Percentiles rank a stretch among this genome's conserved stretches.
phyloP scores from a whole-genome alignment of 2,329 filamentous ascomycete species.

The Volutella citrinella region DNA sequence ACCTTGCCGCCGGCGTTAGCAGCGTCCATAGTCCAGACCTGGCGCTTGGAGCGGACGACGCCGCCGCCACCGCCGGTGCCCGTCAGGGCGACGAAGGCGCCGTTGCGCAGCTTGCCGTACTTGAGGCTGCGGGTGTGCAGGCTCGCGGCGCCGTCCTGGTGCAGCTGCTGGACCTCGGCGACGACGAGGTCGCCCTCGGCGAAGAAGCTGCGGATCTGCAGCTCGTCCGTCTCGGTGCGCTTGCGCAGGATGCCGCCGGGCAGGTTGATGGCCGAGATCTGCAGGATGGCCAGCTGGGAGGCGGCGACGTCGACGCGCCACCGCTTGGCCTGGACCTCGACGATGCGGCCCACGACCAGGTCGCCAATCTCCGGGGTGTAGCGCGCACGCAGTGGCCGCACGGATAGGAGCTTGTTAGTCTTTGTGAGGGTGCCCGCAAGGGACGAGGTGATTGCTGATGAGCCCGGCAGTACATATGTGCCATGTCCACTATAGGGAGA shows the following conservation, averaged over 20 bases:
- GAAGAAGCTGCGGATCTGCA: constrained; percentile 97
- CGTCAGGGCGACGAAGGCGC: constrained; percentile 78
- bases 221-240: constrained; percentile 90
- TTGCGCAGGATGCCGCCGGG: constrained; percentile 90
- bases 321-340: constrained; percentile 87
- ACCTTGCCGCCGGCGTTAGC: constrained; percentile 61
- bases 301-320: constrained; percentile 96
- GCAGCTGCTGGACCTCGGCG: constrained; percentile 89
- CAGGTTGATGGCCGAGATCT: constrained; percentile 87
- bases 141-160: constrained; percentile 79
- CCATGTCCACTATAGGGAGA: constrained; percentile 71
- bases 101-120: constrained; percentile 94
- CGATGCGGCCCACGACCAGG: constrained; percentile 87
- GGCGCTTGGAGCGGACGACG: constrained; percentile 78
- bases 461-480: constrained; percentile 67
- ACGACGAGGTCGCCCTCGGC: constrained; percentile 91
- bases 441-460: constrained; percentile 76
- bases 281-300: constrained; percentile 78
- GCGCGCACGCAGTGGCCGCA: constrained; percentile 83
- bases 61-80: constrained; percentile 84
- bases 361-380: constrained; percentile 97
- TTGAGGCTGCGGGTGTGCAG: constrained; percentile 88
- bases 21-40: constrained; percentile 78
- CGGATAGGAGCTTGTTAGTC: constrained; percentile 94
- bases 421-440: constrained; percentile 87